Evolutionary conservation across 805 yeast genomes (phyloP).

Genomic region (Saccharomycopsis schoenii): DNA sequence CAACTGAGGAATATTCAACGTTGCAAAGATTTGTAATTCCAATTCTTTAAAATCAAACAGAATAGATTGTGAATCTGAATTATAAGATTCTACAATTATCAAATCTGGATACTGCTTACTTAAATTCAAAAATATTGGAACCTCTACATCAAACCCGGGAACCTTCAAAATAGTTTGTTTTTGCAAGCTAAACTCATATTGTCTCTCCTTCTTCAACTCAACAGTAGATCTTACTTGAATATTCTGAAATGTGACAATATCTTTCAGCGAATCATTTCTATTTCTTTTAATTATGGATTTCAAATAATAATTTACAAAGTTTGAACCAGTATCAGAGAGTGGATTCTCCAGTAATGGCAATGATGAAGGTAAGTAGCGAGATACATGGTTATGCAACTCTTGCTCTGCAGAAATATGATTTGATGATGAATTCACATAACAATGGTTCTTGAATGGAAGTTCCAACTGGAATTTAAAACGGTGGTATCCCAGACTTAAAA

Average conservation of each 20-base stretch:
- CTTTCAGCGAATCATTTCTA: not conserved
- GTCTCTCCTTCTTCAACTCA: not conserved
- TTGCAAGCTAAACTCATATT: not conserved
- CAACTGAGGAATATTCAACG: not conserved
- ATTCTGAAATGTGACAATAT: not conserved
- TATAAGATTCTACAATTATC: not conserved
- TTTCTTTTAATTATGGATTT: slow-evolving; percentile 14
- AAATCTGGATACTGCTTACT: not conserved
- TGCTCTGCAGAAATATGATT: not conserved
- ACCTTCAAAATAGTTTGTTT: not conserved
- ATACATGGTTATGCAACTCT: slow-evolving; percentile 11
- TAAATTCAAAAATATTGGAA: not conserved
- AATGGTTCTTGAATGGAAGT: slow-evolving; percentile 16
- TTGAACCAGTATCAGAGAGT: not conserved
- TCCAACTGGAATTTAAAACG: slow-evolving; percentile 13
- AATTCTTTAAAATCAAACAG: not conserved
- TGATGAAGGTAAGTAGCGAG: slow-evolving; percentile 9
- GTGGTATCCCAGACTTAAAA: slow-evolving; percentile 11
- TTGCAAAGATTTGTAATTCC: not conserved
- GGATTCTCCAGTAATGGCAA: slow-evolving; percentile 1
- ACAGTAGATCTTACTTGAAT: not conserved
- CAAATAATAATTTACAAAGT: slow-evolving; percentile 6
- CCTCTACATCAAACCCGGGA: not conserved
- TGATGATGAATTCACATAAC: slow-evolving; percentile 2
- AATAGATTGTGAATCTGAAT: not conserved